These are phyloP conservation scores for Withania somnifera DNA, from an alignment of 305 asterid species.

Conservation along the genomic window DNA sequence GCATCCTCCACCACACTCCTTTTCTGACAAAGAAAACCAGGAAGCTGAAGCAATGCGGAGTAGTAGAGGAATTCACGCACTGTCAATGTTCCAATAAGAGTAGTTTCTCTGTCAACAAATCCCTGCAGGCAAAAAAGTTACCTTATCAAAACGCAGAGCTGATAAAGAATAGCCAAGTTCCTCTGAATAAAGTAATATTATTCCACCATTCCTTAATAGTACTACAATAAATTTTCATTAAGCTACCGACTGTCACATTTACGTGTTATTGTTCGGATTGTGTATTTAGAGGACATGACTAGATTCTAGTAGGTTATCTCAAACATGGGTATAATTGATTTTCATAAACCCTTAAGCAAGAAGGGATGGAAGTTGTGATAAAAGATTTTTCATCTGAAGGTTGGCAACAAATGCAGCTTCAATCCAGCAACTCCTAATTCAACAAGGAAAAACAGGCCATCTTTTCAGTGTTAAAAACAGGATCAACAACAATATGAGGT, in stretches of 20 bases:
- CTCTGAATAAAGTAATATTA: too few species aligned
- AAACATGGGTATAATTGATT: too few species aligned
- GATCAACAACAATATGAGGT: neutral
- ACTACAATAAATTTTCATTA: neutral
- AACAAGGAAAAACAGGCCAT: too few species aligned
- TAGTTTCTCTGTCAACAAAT: slow-evolving; percentile 79
- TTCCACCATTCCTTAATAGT: neutral
- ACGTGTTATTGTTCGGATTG: neutral
- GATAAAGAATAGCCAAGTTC: neutral
- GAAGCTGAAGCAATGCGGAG: slow-evolving; percentile 68
- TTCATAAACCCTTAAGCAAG: too few species aligned
- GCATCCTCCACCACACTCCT: slow-evolving; percentile 93
- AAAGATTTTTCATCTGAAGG: neutral
- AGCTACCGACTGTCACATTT: neutral
- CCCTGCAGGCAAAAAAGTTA: slow-evolving; percentile 45
- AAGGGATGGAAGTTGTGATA: neutral
- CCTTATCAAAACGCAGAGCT: neutral
- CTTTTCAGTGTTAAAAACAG: too few species aligned
- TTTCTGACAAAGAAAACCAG: slow-evolving; percentile 51
- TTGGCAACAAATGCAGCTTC: neutral
- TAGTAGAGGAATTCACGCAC: slow-evolving; percentile 70
- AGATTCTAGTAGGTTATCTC: too few species aligned
- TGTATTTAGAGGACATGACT: neutral
- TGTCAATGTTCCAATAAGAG: slow-evolving; percentile 87
- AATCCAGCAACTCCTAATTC: neutral